phyloP scores from a whole-genome alignment of 331 rosid species.

The Ulmus americana region DNA sequence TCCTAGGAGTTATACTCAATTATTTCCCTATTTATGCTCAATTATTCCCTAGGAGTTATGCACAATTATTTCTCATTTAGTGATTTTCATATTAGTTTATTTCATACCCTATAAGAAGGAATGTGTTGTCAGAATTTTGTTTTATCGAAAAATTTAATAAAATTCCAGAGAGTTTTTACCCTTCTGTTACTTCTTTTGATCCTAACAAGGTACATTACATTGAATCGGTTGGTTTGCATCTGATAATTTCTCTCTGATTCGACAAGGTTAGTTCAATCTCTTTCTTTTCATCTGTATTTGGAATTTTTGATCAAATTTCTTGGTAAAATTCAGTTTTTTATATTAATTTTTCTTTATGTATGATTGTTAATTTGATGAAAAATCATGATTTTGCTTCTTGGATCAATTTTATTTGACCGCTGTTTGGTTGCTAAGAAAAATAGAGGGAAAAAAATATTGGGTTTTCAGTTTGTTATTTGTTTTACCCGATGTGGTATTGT shows the following conservation, averaged over 20 bases:
- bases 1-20: no score
- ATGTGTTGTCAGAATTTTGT: no score
- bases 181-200: no score
- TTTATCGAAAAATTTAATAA: no score
- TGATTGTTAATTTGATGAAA: constrained; percentile 22
- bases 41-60: no score
- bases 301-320: not conserved
- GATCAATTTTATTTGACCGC: constrained; percentile 28
- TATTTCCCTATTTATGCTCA: no score
- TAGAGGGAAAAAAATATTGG: constrained; percentile 12
- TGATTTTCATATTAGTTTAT: no score
- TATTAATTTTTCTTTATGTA: constrained; percentile 25
- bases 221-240: no score
- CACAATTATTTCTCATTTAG: no score
- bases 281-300: constrained; percentile 26
- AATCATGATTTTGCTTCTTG: constrained; percentile 26
- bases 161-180: no score
- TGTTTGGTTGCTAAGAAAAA: constrained; percentile 48
- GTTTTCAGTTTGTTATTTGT: constrained; percentile 4
- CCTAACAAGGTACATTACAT: no score
- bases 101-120: no score
- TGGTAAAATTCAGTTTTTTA: constrained; percentile 1
- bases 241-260: constrained; percentile 44
- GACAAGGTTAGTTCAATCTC: constrained; percentile 59
- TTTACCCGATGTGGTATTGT: constrained; percentile 11